phyloP scores from a whole-genome alignment of 2,329 filamentous ascomycete species.

The Thelonectria blattea region DNA sequence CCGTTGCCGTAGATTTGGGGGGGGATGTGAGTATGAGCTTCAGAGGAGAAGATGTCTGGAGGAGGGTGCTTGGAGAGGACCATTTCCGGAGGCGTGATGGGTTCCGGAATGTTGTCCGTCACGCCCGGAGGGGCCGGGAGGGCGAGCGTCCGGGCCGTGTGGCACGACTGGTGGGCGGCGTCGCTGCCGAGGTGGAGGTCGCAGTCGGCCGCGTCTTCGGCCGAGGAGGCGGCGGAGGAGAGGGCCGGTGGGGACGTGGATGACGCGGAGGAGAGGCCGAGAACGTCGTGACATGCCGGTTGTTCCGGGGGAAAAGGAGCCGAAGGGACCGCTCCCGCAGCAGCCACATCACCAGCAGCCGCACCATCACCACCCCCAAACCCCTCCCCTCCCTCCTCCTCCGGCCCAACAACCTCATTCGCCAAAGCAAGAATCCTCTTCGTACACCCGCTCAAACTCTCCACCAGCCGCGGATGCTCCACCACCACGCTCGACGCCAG shows the following conservation, averaged over 20 bases:
- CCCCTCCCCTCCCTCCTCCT: neutral
- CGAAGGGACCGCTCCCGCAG: neutral
- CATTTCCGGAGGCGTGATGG: conserved; percentile 6
- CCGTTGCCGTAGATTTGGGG: conserved; percentile 37
- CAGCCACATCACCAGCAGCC: conserved; percentile 4
- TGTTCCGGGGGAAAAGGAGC: neutral
- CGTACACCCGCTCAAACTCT: conserved; percentile 30
- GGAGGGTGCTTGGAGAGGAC: neutral
- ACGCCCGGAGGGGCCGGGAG: conserved; percentile 12
- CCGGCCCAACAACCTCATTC: conserved; percentile 35
- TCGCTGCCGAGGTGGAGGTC: conserved; percentile 6
- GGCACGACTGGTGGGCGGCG: conserved; percentile 2
- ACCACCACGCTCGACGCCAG: conserved; percentile 34
- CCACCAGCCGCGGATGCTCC: conserved; percentile 28
- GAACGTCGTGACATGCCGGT: neutral
- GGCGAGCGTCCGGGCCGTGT: conserved; percentile 3
- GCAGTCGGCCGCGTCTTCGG: conserved; percentile 15
- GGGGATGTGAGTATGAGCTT: conserved; percentile 7
- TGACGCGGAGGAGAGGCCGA: neutral
- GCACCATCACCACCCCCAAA: neutral
- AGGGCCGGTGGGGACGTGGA: neutral
- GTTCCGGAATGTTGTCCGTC: conserved; percentile 7
- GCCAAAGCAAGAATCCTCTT: conserved; percentile 33
- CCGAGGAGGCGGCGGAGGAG: conserved; percentile 9
- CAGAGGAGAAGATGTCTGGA: neutral